Evolutionary conservation across 2,329 filamentous ascomycete genomes (phyloP).

Genomic region (Stenocarpella maydis): DNA sequence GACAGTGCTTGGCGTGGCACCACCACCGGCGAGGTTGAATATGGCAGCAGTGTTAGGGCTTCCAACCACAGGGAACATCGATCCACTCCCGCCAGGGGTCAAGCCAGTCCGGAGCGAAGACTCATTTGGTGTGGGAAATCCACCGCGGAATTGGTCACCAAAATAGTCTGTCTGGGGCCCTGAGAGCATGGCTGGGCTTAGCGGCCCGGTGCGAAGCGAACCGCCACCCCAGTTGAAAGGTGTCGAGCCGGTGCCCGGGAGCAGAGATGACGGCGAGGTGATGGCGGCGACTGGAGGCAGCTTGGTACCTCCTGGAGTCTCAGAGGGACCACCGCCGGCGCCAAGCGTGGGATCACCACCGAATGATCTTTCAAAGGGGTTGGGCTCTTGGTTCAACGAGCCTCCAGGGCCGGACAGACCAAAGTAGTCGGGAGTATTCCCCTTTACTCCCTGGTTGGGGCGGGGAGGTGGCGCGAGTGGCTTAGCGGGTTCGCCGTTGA

Average conservation of each 20-base stretch:
- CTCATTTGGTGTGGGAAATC: constrained; percentile 95
- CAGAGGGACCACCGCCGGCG: constrained; percentile 49
- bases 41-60: constrained; percentile 87
- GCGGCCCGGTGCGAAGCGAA: constrained; percentile 87
- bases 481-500: constrained; percentile 67
- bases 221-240: constrained; percentile 82
- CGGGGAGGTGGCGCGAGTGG: constrained; percentile 77
- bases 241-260: constrained; percentile 76
- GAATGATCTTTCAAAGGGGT: constrained; percentile 97
- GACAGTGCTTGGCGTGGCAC: constrained; percentile 86
- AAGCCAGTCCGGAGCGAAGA: constrained; percentile 90
- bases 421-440: constrained; percentile 74
- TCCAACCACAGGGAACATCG: constrained; percentile 90
- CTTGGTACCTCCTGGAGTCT: constrained; percentile 84
- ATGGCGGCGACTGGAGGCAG: constrained; percentile 89
- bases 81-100: constrained; percentile 92
- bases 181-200: constrained; percentile 97
- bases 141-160: constrained; percentile 78
- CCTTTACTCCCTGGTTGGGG: constrained; percentile 54
- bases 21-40: constrained; percentile 80
- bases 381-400: constrained; percentile 81
- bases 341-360: constrained; percentile 57
- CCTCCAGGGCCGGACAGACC: constrained; percentile 58
- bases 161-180: constrained; percentile 90
- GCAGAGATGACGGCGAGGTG: constrained; percentile 85